A percentile compares a stretch with the other conserved stretches of the same genome.
These are phyloP conservation scores for Aureobasidium sp. DNA, from an alignment of 2,329 filamentous ascomycete genomes.

Conservation along the genomic window DNA sequence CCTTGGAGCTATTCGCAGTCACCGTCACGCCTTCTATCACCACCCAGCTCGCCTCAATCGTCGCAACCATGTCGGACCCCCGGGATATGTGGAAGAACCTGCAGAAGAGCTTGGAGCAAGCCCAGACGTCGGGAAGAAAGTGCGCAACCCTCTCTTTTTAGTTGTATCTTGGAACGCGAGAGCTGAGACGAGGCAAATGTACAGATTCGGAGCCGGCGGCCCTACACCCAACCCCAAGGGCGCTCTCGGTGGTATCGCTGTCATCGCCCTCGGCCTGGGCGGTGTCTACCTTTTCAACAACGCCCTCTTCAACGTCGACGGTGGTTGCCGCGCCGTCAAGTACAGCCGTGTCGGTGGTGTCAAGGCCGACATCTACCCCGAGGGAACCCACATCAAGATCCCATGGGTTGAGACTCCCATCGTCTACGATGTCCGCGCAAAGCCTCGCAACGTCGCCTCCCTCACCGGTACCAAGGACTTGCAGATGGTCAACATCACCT, in stretches of 20 bases:
- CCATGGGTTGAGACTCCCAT: conserved; percentile 98
- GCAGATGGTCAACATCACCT: conserved; percentile 99
- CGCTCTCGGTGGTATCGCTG: conserved; percentile 47
- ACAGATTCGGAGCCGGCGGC: conserved; percentile 43
- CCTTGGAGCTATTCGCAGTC: background rate
- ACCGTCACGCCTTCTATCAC: background rate
- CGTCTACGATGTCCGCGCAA: conserved; percentile 95
- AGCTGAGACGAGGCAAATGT: conserved; percentile 11
- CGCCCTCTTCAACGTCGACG: conserved; percentile 77
- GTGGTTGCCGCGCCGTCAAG: conserved; percentile 98
- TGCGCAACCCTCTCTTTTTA: conserved; percentile 19
- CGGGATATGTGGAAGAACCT: conserved; percentile 61
- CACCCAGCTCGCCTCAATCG: background rate
- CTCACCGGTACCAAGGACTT: conserved; percentile 97
- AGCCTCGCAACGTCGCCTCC: conserved; percentile 92
- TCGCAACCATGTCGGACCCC: conserved; percentile 43
- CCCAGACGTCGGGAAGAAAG: conserved; percentile 42
- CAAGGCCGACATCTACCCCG: conserved; percentile 88
- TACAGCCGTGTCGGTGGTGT: conserved; percentile 86
- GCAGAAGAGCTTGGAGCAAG: conserved; percentile 50
- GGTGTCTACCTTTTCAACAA: conserved; percentile 52
- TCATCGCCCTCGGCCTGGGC: conserved; percentile 47
- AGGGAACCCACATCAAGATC: conserved; percentile 92
- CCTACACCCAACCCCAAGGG: conserved; percentile 43
- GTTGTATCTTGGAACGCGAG: conserved; percentile 1